A percentile compares a stretch with the other conserved stretches of the same genome.
Conservation (phyloP, 2,329 filamentous ascomycete species). For the Lachnellula suecica region DNA sequence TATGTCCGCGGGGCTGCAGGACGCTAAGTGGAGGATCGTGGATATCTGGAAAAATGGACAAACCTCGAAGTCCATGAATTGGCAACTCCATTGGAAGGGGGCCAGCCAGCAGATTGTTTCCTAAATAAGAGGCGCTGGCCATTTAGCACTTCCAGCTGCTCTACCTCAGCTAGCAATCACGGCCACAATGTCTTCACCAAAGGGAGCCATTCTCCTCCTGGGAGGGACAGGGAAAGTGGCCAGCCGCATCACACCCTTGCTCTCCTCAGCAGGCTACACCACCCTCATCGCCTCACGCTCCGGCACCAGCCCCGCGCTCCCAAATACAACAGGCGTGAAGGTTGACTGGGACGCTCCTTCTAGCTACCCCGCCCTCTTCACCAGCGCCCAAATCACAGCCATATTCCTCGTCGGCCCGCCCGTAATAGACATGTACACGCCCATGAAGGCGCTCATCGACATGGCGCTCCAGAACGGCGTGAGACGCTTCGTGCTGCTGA, state of each 20-base stretch:
- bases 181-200: slow-evolving; percentile 8
- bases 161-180: too few species aligned
- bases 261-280: slow-evolving; percentile 31
- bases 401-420: slow-evolving; percentile 43
- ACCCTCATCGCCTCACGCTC: slow-evolving; percentile 41
- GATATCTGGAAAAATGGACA: too few species aligned
- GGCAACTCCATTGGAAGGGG: too few species aligned
- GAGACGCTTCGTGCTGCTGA: slow-evolving; percentile 45
- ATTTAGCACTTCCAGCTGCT: too few species aligned
- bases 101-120: too few species aligned
- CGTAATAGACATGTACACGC: slow-evolving; percentile 31
- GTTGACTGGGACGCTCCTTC: slow-evolving; percentile 46
- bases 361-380: slow-evolving; percentile 40
- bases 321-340: slow-evolving; percentile 25
- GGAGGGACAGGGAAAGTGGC: slow-evolving; percentile 47
- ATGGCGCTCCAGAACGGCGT: slow-evolving; percentile 37
- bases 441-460: slow-evolving; percentile 43
- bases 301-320: slow-evolving; percentile 24
- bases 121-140: too few species aligned
- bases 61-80: too few species aligned
- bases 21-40: slow-evolving; percentile 1
- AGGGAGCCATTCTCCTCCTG: slow-evolving; percentile 37
- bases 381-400: slow-evolving; percentile 30
- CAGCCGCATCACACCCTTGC: slow-evolving; percentile 37
- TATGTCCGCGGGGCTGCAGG: slow-evolving; percentile 3